Conservation (phyloP, 345 rosid genomes). For the Syzygium aqueum region DNA sequence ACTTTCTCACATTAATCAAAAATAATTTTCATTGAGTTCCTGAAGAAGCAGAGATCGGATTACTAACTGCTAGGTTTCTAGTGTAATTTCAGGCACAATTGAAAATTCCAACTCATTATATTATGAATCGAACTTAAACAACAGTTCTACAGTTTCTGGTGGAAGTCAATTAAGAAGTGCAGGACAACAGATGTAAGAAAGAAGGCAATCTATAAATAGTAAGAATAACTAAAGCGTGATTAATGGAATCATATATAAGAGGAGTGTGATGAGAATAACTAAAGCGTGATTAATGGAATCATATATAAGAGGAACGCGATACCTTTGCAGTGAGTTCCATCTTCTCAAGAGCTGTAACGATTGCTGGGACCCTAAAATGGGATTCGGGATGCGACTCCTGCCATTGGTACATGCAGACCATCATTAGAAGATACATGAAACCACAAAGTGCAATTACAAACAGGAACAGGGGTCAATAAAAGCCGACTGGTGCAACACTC, state of each 20-base stretch:
- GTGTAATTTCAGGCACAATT: not conserved
- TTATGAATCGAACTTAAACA: not conserved
- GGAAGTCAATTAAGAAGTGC: not conserved
- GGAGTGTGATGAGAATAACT: not conserved
- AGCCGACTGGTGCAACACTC: not conserved
- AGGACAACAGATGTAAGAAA: not conserved
- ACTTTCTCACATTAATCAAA: not conserved
- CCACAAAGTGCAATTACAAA: not conserved
- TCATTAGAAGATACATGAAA: not conserved
- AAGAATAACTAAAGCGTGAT: not conserved
- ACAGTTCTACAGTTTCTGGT: not conserved
- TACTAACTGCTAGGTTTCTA: not conserved
- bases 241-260: not conserved
- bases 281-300: not conserved
- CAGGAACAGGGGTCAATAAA: not conserved
- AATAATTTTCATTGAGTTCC: not conserved
- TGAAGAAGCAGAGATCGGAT: not conserved
- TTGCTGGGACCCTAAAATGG: constrained; percentile 85
- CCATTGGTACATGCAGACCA: not conserved
- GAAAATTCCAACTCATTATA: not conserved
- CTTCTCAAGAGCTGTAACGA: constrained; percentile 64
- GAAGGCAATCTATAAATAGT: not conserved
- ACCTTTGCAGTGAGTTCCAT: constrained; percentile 78
- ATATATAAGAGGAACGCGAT: not conserved
- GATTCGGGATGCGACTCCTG: constrained; percentile 96